phyloP scores from a whole-genome alignment of 2,329 filamentous ascomycete species.

The Hymenoscyphus infarciens region DNA sequence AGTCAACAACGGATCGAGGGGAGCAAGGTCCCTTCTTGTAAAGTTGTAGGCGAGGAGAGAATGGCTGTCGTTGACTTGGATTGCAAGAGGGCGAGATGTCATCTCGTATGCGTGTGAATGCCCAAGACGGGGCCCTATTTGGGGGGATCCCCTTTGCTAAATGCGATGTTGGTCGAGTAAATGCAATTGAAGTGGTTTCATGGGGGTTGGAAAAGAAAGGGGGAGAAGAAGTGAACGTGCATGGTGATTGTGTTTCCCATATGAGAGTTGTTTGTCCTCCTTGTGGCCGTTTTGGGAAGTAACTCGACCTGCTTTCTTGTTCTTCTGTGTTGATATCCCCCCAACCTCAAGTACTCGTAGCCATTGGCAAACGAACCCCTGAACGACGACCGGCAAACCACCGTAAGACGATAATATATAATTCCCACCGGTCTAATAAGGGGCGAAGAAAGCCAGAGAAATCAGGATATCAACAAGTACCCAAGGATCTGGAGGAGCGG shows the following conservation, averaged over 20 bases:
- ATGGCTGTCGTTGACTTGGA: neutral
- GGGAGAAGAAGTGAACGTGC: neutral
- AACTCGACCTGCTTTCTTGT: neutral
- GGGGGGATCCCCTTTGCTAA: neutral
- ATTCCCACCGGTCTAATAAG: neutral
- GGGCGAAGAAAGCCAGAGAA: neutral
- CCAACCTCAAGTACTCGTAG: neutral
- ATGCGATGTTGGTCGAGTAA: neutral
- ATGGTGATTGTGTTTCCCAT: neutral
- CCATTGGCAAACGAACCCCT: neutral
- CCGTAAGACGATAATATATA: neutral
- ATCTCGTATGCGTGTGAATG: neutral
- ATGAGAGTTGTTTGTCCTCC: neutral
- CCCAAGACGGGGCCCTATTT: neutral
- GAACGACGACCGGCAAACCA: neutral
- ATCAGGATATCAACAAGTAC: neutral
- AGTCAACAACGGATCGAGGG: slow-evolving; percentile 1
- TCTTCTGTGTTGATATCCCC: neutral
- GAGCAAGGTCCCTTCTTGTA: slow-evolving; percentile 3
- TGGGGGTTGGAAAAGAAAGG: neutral
- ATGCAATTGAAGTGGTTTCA: neutral
- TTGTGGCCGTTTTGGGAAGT: neutral
- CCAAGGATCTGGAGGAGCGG: neutral
- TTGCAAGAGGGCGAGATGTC: neutral
- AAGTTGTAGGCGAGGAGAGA: neutral